A percentile compares a stretch with the other conserved stretches of the same genome.
These are phyloP conservation scores for Yarrowia galli DNA, from an alignment of 1,139 yeast species.

Conservation along the genomic window DNA sequence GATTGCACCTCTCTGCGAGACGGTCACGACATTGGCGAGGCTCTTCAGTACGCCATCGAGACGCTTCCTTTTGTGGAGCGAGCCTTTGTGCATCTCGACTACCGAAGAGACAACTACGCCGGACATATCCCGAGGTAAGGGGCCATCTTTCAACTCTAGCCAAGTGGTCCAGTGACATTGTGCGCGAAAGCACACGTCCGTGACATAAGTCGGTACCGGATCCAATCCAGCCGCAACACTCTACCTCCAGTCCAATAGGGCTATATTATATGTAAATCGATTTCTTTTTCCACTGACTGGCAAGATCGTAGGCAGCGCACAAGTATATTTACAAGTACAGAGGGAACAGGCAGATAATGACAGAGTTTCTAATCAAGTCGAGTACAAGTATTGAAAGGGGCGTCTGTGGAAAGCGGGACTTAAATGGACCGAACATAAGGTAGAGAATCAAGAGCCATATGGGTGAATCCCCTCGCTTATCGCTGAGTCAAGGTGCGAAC, in stretches of 20 bases:
- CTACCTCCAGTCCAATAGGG: constrained; percentile 23
- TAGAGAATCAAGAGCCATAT: too few species aligned
- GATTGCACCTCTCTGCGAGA: constrained; percentile 65
- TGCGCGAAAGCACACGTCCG: constrained; percentile 37
- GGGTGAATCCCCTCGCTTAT: too few species aligned
- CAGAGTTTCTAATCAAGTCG: too few species aligned
- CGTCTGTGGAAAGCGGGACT: too few species aligned
- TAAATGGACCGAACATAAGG: too few species aligned
- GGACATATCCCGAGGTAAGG: constrained; percentile 47
- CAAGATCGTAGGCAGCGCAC: too few species aligned
- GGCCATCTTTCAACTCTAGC: neutral
- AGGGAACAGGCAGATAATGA: too few species aligned
- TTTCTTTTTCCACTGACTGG: neutral
- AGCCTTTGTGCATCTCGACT: constrained; percentile 83
- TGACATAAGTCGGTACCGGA: constrained; percentile 29
- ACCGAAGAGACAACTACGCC: constrained; percentile 54
- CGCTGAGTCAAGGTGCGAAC: too few species aligned
- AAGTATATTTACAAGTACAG: too few species aligned
- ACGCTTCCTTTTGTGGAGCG: constrained; percentile 79
- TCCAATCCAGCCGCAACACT: constrained; percentile 30
- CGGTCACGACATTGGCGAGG: constrained; percentile 81
- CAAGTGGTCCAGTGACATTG: constrained; percentile 32
- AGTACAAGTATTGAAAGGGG: too few species aligned
- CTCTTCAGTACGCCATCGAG: constrained; percentile 79
- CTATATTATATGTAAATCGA: constrained; percentile 7